phyloP scores from a whole-genome alignment of 2,329 filamentous ascomycete genomes.

The Fusarium annulatum region DNA sequence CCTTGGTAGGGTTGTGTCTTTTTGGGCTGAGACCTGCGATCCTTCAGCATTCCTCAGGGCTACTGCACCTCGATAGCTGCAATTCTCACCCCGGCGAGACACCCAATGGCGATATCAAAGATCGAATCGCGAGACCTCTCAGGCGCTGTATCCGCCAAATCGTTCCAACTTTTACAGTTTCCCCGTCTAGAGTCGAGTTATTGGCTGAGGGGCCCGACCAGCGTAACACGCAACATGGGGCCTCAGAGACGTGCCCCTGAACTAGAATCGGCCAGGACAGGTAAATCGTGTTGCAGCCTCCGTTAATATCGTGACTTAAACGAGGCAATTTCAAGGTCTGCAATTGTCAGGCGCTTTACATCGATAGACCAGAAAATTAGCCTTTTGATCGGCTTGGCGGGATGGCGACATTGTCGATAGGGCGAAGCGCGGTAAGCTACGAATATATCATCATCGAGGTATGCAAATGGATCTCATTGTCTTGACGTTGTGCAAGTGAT shows the following conservation, averaged over 20 bases:
- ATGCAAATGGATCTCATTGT: conserved; percentile 12
- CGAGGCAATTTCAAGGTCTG: conserved; percentile 27
- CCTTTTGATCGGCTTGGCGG: conserved; percentile 28
- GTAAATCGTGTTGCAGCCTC: background rate
- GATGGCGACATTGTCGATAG: conserved; percentile 37
- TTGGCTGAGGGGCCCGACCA: conserved; percentile 19
- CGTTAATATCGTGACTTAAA: conserved; percentile 15
- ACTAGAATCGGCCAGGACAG: conserved; percentile 21
- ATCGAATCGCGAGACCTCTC: conserved; percentile 27
- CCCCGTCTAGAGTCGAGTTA: background rate
- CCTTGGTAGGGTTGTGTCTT: background rate
- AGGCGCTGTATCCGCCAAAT: conserved; percentile 1
- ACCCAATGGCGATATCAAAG: background rate
- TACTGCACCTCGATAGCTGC: background rate
- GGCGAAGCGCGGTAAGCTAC: conserved; percentile 35
- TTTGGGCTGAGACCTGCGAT: conserved; percentile 3
- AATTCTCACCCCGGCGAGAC: conserved; percentile 3
- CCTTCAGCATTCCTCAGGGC: conserved; percentile 11
- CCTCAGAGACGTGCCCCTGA: conserved; percentile 36
- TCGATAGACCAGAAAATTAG: conserved; percentile 34
- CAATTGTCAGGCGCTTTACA: conserved; percentile 23
- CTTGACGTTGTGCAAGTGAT: conserved; percentile 3
- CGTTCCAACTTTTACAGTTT: background rate
- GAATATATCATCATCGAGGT: conserved; percentile 3
- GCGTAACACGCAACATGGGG: conserved; percentile 34